Percentiles rank a stretch among this genome's conserved stretches.
phyloP scores from a whole-genome alignment of 768 basidiomycete species.

The Pleurotus ostreatus region DNA sequence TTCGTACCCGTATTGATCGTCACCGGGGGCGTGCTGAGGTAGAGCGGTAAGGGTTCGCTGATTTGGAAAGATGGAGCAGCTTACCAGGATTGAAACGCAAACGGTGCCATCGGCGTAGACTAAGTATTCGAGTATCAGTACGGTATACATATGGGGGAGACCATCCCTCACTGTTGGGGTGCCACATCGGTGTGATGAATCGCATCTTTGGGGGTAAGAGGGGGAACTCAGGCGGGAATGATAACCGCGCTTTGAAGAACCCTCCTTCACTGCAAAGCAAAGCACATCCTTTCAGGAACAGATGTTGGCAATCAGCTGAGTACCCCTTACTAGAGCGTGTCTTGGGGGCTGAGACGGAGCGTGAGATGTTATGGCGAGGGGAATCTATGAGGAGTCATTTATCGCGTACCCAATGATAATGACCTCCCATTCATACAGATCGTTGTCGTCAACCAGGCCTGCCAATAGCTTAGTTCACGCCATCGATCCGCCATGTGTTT shows the following conservation, averaged over 20 bases:
- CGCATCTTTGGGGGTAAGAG: slow-evolving; percentile 92
- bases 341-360: slow-evolving; percentile 62
- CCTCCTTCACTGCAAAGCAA: slow-evolving; percentile 75
- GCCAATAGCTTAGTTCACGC: slow-evolving; percentile 22
- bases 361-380: slow-evolving; percentile 14
- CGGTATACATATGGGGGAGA: slow-evolving; percentile 21
- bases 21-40: slow-evolving; percentile 84
- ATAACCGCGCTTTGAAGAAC: slow-evolving; percentile 86
- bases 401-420: slow-evolving; percentile 82
- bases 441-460: slow-evolving; percentile 93
- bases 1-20: slow-evolving; percentile 96
- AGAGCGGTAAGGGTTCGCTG: slow-evolving; percentile 6
- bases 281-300: not conserved
- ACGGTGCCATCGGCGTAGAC: slow-evolving; percentile 93
- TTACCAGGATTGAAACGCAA: slow-evolving; percentile 91
- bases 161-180: slow-evolving; percentile 78
- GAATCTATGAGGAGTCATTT: not conserved
- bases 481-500: not conserved
- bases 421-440: slow-evolving; percentile 96
- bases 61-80: slow-evolving; percentile 16
- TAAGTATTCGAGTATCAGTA: slow-evolving; percentile 25
- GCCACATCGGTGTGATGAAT: slow-evolving; percentile 95
- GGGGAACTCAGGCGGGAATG: slow-evolving; percentile 90
- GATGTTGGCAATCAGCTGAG: slow-evolving; percentile 11
- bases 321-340: slow-evolving; percentile 79